phyloP scores from a whole-genome alignment of 2,329 filamentous ascomycete species.

The Trichophyton schoenleinii region DNA sequence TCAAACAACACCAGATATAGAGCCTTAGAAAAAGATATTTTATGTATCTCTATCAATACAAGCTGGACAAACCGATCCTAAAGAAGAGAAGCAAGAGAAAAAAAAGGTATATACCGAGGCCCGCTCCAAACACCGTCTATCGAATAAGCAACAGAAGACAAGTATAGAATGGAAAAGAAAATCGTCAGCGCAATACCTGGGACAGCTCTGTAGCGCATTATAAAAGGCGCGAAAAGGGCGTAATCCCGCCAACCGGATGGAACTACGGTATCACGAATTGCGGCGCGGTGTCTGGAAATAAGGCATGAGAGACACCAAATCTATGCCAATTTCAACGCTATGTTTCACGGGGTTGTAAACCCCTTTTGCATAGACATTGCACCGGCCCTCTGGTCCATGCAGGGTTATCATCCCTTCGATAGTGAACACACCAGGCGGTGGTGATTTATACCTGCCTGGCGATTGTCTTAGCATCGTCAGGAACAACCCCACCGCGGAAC shows the following conservation, averaged over 20 bases:
- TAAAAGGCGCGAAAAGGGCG: neutral
- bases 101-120: neutral
- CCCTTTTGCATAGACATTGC: slow-evolving; percentile 3
- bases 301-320: neutral
- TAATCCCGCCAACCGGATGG: neutral
- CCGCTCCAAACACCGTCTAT: slow-evolving; percentile 1
- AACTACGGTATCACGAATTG: neutral
- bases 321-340: neutral
- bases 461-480: neutral
- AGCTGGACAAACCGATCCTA: neutral
- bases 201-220: neutral
- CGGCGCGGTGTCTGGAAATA: neutral
- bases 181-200: neutral
- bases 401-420: slow-evolving; percentile 6
- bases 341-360: slow-evolving; percentile 1
- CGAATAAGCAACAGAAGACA: neutral
- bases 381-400: slow-evolving; percentile 5
- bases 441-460: neutral
- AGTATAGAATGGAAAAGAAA: neutral
- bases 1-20: no score
- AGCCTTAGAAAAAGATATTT: neutral
- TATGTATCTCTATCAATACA: neutral
- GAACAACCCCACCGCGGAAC: neutral
- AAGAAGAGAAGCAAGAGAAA: neutral
- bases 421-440: slow-evolving; percentile 2